phyloP scores from a whole-genome alignment of 176 grass and related monocot genomes.

The Aegilops bicornis region DNA sequence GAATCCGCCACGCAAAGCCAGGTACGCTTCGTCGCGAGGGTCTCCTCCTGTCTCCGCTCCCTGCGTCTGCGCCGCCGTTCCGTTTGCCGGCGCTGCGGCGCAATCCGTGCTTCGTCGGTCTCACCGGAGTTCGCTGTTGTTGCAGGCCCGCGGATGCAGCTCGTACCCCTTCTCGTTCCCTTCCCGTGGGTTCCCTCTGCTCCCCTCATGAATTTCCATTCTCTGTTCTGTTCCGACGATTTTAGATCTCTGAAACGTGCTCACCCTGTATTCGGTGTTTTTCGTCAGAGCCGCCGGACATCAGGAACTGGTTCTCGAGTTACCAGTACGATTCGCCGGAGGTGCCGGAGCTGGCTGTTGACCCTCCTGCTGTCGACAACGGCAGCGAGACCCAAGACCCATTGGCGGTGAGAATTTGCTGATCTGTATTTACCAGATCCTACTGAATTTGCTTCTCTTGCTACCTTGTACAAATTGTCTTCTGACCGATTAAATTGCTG shows the following conservation, averaged over 20 bases:
- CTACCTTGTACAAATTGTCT: neutral
- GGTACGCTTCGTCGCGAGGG: neutral
- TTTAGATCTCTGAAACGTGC: neutral
- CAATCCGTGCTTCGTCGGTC: neutral
- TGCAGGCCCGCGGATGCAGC: constrained; percentile 31
- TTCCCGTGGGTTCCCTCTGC: constrained; percentile 51
- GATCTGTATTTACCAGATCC: neutral
- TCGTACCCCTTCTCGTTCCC: constrained; percentile 44
- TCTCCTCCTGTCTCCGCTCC: neutral
- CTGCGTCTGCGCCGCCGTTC: neutral
- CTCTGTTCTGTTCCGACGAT: neutral
- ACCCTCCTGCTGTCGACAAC: neutral
- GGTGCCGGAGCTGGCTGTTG: constrained; percentile 14
- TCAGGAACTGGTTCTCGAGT: constrained; percentile 86
- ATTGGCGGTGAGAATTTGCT: constrained; percentile 24
- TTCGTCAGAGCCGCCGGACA: constrained; percentile 78
- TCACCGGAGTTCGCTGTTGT: neutral
- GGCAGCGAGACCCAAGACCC: constrained; percentile 55
- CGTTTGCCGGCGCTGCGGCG: neutral
- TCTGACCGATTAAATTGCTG: neutral
- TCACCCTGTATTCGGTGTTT: neutral
- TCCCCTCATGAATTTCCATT: no score
- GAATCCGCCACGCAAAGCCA: constrained; percentile 1
- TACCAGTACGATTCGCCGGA: constrained; percentile 65
- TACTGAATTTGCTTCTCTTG: neutral